phyloP scores from a whole-genome alignment of 2,329 filamentous ascomycete species.

The Cladobotryum protrusum region DNA sequence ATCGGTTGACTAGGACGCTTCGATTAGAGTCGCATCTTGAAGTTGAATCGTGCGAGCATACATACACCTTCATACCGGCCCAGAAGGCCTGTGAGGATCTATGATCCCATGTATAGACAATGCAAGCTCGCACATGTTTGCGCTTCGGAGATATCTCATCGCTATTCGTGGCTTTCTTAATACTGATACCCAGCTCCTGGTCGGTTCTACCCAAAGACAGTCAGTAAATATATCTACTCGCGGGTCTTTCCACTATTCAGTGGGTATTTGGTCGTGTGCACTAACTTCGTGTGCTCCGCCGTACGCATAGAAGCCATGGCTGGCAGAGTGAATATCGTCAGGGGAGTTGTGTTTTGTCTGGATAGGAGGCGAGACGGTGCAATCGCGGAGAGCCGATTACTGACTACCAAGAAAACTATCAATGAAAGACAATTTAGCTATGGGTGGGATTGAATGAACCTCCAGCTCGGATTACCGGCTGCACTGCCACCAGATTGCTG shows the following conservation, averaged over 20 bases:
- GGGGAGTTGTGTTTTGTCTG: background rate
- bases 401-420: background rate
- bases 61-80: constrained; percentile 96
- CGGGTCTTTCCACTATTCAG: background rate
- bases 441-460: background rate
- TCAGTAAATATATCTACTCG: background rate
- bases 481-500: constrained; percentile 1
- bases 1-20: constrained; percentile 72
- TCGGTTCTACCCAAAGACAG: constrained; percentile 46
- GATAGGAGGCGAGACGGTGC: constrained; percentile 7
- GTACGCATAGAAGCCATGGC: constrained; percentile 27
- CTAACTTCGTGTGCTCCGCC: constrained; percentile 32
- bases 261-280: background rate
- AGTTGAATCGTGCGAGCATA: constrained; percentile 22
- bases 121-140: constrained; percentile 96
- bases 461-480: background rate
- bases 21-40: background rate
- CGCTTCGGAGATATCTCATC: constrained; percentile 64
- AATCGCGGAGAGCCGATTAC: constrained; percentile 2
- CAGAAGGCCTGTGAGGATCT: constrained; percentile 93
- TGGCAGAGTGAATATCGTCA: constrained; percentile 4
- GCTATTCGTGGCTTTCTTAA: constrained; percentile 62
- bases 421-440: too few species aligned
- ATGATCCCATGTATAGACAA: constrained; percentile 99
- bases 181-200: constrained; percentile 62